These are phyloP conservation scores for Malus orientalis DNA, from an alignment of 306 rosid species.

Conservation along the genomic window DNA sequence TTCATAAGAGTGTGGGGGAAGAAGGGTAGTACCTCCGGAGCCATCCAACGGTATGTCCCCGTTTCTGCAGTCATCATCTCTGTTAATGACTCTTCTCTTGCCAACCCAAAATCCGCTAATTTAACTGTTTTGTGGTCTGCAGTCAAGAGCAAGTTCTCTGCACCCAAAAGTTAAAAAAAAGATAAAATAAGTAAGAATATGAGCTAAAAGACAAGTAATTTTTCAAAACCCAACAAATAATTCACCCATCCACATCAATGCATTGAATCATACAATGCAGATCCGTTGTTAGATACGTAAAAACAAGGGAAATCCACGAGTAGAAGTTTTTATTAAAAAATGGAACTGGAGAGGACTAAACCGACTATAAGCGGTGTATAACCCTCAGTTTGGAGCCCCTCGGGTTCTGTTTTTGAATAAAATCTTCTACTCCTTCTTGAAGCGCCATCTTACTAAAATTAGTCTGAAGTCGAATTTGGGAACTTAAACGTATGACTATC, in stretches of 20 bases:
- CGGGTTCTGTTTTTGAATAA: too few relatives aligned
- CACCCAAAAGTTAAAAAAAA: conserved; percentile 13
- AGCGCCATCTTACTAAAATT: neutral
- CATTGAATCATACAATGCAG: neutral
- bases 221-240: neutral
- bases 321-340: too few relatives aligned
- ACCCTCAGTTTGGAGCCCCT: too few relatives aligned
- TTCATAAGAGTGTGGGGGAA: neutral
- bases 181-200: neutral
- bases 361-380: too few relatives aligned
- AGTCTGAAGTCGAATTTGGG: neutral
- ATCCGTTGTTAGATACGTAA: neutral
- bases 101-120: conserved; percentile 94
- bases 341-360: too few relatives aligned
- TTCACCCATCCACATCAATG: neutral
- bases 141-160: conserved; percentile 83
- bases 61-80: conserved; percentile 99
- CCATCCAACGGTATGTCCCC: conserved; percentile 98
- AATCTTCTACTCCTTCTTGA: neutral
- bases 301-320: neutral
- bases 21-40: conserved; percentile 67
- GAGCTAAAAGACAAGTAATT: neutral
- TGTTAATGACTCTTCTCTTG: conserved; percentile 86
- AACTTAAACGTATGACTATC: neutral
- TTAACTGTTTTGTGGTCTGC: conserved; percentile 74